Base-by-base conservation (phyloP, 495 filamentous ascomycete species). In the Aspergillus taichungensis region DNA sequence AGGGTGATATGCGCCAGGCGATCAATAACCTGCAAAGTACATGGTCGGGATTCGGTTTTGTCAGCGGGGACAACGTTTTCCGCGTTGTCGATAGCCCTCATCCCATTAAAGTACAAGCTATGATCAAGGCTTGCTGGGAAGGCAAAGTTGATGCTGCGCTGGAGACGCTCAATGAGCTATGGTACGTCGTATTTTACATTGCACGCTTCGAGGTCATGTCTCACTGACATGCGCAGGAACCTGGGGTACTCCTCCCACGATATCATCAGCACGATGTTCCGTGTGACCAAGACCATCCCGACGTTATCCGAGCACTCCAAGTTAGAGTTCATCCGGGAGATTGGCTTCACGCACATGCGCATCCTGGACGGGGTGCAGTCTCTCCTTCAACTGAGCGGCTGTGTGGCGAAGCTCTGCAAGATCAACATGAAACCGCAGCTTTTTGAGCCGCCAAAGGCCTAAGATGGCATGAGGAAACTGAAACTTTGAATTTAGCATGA, bases 1-100 rank as follows among this genome's bases (percentile, higher is more conserved):
- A 99, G 68, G 92, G 94, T 30, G 92, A 99, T 65, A 99, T 99
- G 92, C 80, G 92, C 33, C 92, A 99, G 65, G 92, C 92, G 8
- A 95, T 99, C 74, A 99, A 99, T 65, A 99, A 99, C 56, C 68
- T 99, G 56, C 92, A 99, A 66, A 92, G 85, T 59, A 99, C 94
- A 0, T 77, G 68, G 58, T 89, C 91, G n/a, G 92, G 92, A 7
- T 97, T 96, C 62, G 94, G 91, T 0, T 94, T 99, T 56, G 89
- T 99, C 29, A 92, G 80, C 49, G 90, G 91, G 8, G 94, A 99
- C 60, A 97, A 97, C 62, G 92, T 99, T 2, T 99, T 99, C 70
- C 89, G 87, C 50, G 94, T 99, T 0, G 92, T 99, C 14, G 92
- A 99, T 66, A 86, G 82, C 39, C 92, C 92, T 29, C 92, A 99